Evolutionary conservation across 164 flowering plant genomes (phyloP).

Genomic region (Vitis rotundifolia): DNA sequence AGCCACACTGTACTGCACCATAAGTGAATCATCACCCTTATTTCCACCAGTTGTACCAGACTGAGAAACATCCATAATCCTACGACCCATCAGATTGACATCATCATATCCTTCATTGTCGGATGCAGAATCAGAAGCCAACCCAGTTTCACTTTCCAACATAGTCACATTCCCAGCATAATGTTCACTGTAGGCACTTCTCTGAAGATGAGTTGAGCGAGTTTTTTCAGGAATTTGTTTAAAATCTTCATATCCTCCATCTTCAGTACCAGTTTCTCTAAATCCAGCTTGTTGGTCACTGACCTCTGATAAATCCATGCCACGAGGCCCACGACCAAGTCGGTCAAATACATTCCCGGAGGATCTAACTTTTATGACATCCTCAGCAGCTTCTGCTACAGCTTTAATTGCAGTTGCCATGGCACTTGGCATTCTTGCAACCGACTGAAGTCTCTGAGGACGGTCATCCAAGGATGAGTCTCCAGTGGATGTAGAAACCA

Average conservation of each 20-base stretch:
- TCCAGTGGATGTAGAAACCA: conserved; percentile 62
- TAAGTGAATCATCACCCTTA: conserved; percentile 45
- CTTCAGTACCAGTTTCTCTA: conserved; percentile 29
- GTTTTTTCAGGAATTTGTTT: conserved; percentile 17
- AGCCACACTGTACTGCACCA: conserved; percentile 46
- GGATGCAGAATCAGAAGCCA: conserved; percentile 49
- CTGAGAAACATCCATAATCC: conserved; percentile 33
- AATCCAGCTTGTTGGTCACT: conserved; percentile 19
- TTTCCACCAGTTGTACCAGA: conserved; percentile 38
- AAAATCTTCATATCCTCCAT: conserved; percentile 38
- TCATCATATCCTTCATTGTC: conserved; percentile 65
- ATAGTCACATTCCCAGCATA: conserved; percentile 28
- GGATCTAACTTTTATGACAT: conserved; percentile 53
- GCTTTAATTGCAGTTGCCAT: conserved; percentile 77
- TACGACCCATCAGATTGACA: conserved; percentile 25
- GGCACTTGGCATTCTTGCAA: conserved; percentile 53
- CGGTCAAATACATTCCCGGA: conserved; percentile 80
- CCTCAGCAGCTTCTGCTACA: conserved; percentile 87
- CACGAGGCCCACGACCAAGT: conserved; percentile 40
- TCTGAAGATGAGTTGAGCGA: conserved; percentile 19
- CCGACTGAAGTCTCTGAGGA: conserved; percentile 46
- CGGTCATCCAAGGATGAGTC: conserved; percentile 36
- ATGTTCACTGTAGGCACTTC: conserved; percentile 31
- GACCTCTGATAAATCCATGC: conserved; percentile 31
- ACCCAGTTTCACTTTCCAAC: conserved; percentile 36